phyloP scores from a whole-genome alignment of 139 green algal species.

The Chlorokybus atmophyticus region DNA sequence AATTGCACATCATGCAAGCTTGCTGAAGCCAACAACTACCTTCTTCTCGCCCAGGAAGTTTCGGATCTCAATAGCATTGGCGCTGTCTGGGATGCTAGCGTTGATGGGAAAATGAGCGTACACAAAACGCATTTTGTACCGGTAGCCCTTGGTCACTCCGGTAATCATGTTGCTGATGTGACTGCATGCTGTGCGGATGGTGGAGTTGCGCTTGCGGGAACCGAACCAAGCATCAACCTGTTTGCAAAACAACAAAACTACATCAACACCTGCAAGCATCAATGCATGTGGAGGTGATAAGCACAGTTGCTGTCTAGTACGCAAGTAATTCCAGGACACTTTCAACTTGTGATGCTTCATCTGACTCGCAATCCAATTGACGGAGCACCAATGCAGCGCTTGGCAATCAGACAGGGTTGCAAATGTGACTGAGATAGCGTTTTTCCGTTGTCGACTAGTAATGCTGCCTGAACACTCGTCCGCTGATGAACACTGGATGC shows the following conservation, averaged over 20 bases:
- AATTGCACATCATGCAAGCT: too few relatives aligned
- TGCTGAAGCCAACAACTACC: constrained; percentile 12
- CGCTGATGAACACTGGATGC: too few relatives aligned
- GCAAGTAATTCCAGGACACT: constrained; percentile 5
- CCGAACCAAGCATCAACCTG: constrained; percentile 56
- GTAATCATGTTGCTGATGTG: constrained; percentile 84
- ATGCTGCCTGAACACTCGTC: too few relatives aligned
- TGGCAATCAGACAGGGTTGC: too few relatives aligned
- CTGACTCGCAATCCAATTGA: neutral
- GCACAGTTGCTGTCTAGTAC: neutral
- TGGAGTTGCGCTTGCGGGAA: constrained; percentile 76
- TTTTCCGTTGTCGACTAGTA: too few relatives aligned
- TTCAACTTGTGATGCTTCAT: constrained; percentile 6
- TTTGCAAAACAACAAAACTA: too few relatives aligned
- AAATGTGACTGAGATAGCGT: too few relatives aligned
- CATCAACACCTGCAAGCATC: too few relatives aligned
- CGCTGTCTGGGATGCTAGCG: constrained; percentile 78
- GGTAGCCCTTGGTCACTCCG: constrained; percentile 62
- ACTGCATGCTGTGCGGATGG: constrained; percentile 72
- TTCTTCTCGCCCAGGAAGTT: constrained; percentile 99
- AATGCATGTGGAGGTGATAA: neutral
- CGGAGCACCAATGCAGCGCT: too few relatives aligned
- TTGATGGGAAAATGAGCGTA: constrained; percentile 99
- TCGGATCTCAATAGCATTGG: constrained; percentile 72
- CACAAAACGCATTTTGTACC: constrained; percentile 99